phyloP scores from a whole-genome alignment of 108 stramenopile species.

The Cyclotella sp. region DNA sequence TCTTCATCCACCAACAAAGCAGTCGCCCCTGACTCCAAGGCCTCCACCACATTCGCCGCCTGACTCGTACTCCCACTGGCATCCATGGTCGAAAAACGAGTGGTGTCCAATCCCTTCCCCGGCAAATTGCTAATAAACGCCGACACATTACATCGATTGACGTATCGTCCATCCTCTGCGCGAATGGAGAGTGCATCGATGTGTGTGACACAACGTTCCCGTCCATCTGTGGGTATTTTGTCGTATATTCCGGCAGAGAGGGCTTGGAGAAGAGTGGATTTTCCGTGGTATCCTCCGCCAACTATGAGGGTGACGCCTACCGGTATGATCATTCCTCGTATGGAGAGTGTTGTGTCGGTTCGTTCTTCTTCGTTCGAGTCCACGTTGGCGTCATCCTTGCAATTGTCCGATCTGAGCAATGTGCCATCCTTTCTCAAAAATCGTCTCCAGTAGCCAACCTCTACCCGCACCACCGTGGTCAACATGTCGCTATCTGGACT shows the following conservation, averaged over 20 bases:
- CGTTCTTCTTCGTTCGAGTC: background rate
- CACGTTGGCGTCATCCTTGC: background rate
- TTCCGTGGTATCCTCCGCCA: conserved; percentile 97
- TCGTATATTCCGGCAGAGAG: conserved; percentile 89
- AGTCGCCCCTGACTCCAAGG: conserved; percentile 84
- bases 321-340: conserved; percentile 88
- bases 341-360: conserved; percentile 26
- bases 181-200: conserved; percentile 83
- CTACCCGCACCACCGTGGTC: conserved; percentile 46
- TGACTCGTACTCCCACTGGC: conserved; percentile 93
- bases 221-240: conserved; percentile 91
- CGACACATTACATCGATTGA: conserved; percentile 84
- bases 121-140: conserved; percentile 95
- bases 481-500: conserved; percentile 61
- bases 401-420: background rate
- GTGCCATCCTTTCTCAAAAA: conserved; percentile 36
- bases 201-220: conserved; percentile 87
- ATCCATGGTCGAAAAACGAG: conserved; percentile 82
- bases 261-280: conserved; percentile 90
- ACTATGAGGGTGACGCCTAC: conserved; percentile 91
- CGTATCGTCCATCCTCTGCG: conserved; percentile 95
- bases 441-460: conserved; percentile 59
- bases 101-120: conserved; percentile 52
- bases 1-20: conserved; percentile 94
- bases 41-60: conserved; percentile 93